Conservation (phyloP, 2,329 filamentous ascomycete species). For the Phialophora chinensis region DNA sequence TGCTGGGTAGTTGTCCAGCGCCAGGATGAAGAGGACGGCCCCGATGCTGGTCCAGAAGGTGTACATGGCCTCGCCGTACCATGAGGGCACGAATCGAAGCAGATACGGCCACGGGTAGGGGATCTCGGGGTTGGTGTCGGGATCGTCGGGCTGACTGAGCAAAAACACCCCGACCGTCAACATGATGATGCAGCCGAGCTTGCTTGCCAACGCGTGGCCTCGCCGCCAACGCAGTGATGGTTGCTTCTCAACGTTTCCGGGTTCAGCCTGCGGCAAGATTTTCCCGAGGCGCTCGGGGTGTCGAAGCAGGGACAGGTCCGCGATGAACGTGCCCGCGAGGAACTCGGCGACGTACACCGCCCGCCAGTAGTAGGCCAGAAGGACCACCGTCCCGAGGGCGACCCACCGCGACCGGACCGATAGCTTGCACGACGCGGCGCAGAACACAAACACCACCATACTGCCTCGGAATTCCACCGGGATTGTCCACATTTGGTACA, state of each 20-base stretch:
- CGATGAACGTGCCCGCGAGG: constrained; percentile 49
- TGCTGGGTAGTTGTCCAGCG: constrained; percentile 49
- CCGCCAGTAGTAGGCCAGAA: constrained; percentile 39
- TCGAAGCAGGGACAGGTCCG: constrained; percentile 44
- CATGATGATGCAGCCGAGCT: constrained; percentile 8
- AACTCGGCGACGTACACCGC: constrained; percentile 49
- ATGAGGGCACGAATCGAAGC: constrained; percentile 45
- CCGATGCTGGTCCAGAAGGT: constrained; percentile 52
- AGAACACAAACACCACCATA: constrained; percentile 33
- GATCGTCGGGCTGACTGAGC: constrained; percentile 23
- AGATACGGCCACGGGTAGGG: constrained; percentile 45
- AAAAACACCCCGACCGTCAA: constrained; percentile 19
- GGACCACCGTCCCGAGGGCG: constrained; percentile 20
- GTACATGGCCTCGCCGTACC: constrained; percentile 50
- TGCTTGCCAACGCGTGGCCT: background rate
- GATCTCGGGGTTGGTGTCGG: constrained; percentile 5
- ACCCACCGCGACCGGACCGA: constrained; percentile 18
- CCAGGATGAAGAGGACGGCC: constrained; percentile 49
- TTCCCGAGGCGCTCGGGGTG: constrained; percentile 45
- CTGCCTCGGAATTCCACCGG: constrained; percentile 43
- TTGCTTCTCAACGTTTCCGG: constrained; percentile 3
- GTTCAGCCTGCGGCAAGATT: background rate
- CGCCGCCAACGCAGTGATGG: background rate
- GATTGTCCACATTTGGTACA: constrained; percentile 51
- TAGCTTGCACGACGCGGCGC: constrained; percentile 26